phyloP scores from a whole-genome alignment of 78 protist species.

The Mastigamoeba balamuthi region DNA sequence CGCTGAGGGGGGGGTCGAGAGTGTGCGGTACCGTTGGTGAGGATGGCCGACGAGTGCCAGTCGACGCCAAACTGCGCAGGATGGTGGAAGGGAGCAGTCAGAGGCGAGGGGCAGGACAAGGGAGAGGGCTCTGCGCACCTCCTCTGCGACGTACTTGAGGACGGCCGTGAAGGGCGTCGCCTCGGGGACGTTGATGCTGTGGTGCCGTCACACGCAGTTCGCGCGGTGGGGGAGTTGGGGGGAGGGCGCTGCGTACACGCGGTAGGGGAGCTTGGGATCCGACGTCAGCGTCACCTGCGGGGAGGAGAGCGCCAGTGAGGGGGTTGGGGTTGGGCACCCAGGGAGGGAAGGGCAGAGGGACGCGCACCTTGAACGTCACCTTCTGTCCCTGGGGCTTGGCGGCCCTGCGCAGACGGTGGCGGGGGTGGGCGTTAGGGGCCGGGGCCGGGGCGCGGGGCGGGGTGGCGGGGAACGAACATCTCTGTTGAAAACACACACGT shows the following conservation, averaged over 20 bases:
- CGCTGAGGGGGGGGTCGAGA: background rate
- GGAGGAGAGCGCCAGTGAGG: too few species aligned
- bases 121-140: slow-evolving; percentile 17
- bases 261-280: slow-evolving; percentile 81
- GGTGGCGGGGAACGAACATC: too few species aligned
- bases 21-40: slow-evolving; percentile 44
- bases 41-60: slow-evolving; percentile 53
- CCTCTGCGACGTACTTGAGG: slow-evolving; percentile 74
- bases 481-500: too few species aligned
- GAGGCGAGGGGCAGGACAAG: background rate
- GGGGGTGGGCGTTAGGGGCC: too few species aligned
- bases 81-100: background rate
- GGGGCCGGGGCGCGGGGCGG: too few species aligned
- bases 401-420: too few species aligned
- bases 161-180: slow-evolving; percentile 85
- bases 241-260: slow-evolving; percentile 40
- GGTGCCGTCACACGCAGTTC: too few species aligned
- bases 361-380: too few species aligned
- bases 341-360: too few species aligned
- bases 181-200: slow-evolving; percentile 73
- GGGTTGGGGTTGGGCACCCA: too few species aligned
- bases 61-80: slow-evolving; percentile 53
- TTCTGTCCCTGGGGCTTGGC: too few species aligned
- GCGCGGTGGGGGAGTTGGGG: background rate
- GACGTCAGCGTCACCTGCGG: slow-evolving; percentile 83